These are phyloP conservation scores for Cyberlindnera xishuangbannaensis DNA, from an alignment of 805 yeast genomes.

Conservation along the genomic window DNA sequence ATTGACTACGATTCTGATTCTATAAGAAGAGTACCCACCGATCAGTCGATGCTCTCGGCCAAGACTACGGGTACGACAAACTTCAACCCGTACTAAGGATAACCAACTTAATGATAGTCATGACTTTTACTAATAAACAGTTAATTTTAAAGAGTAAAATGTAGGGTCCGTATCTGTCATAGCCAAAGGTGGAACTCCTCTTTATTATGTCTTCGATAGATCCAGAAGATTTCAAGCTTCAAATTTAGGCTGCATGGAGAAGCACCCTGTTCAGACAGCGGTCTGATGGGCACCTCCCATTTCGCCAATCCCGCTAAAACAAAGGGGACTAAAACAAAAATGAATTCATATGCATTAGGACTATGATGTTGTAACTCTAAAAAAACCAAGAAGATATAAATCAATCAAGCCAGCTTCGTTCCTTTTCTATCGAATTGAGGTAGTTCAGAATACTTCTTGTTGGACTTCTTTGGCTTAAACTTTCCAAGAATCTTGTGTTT, in stretches of 20 bases:
- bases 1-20: no score
- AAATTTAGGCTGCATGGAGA: background rate
- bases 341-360: no score
- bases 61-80: slow-evolving; percentile 16
- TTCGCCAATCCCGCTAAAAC: no score
- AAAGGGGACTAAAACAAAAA: background rate
- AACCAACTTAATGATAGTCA: no score
- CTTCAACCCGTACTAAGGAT: slow-evolving; percentile 8
- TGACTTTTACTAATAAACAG: background rate
- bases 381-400: no score
- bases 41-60: slow-evolving; percentile 2
- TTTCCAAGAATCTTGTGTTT: slow-evolving; percentile 36
- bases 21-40: no score
- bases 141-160: slow-evolving; percentile 1
- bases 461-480: slow-evolving; percentile 31
- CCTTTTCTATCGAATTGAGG: slow-evolving; percentile 30
- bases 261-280: background rate
- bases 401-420: slow-evolving; percentile 2
- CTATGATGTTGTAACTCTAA: no score
- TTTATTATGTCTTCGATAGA: slow-evolving; percentile 16
- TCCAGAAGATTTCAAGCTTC: background rate
- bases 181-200: slow-evolving; percentile 4
- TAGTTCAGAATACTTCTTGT: slow-evolving; percentile 35
- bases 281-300: background rate
- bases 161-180: slow-evolving; percentile 24